Evolutionary conservation across 148 eudicot genomes (phyloP), one percentile per base, ranked within the genome.

Genomic region (Nepenthes gracilis): DNA sequence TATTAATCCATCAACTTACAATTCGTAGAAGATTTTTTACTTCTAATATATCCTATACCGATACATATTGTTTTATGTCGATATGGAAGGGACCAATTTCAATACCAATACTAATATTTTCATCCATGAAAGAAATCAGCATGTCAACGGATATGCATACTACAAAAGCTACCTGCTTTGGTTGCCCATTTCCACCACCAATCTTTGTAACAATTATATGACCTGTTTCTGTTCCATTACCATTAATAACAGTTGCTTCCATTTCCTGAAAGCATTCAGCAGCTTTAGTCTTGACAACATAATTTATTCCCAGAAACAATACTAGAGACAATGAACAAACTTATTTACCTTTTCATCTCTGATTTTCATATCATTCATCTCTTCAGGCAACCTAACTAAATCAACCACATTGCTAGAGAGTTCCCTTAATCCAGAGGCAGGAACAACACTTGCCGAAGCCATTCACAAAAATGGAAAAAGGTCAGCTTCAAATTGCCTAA

Each of bases 161-260:
- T 13, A 6, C 55, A 32, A 52, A 66, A 36, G 13, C 67, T 52
- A 89, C 96, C 93, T 85, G 94, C 57, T 86, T 86, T 50, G 87
- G 77, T 70, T 86, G 83, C 66, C 90, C 90, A 80, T 82, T 80
- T 64, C 66, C 73, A 62, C 94, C 90, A 57, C 94, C 94, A 65
- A 86, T 84, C 4, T 87, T 83, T 9, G 97, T 90, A 33, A 86
- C 94, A 58, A 90, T 90, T 12, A 90, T 86, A 67, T 90, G 97
- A 66, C 97, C 97, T 0, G 87, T 72, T 62, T 86, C 87, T 32
- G 94, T 73, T 52, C 94, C 94, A 75, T 84, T 80, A 51, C 94
- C 97, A 70, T 82, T 78, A 63, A 90, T 76, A 5, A 84, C 67
- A 57, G 85, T 73, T 47, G 90, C 69, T 72, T 86, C 94, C 81